Conservation (phyloP, 2,329 filamentous ascomycete genomes). For the Lachnum nothofagi region DNA sequence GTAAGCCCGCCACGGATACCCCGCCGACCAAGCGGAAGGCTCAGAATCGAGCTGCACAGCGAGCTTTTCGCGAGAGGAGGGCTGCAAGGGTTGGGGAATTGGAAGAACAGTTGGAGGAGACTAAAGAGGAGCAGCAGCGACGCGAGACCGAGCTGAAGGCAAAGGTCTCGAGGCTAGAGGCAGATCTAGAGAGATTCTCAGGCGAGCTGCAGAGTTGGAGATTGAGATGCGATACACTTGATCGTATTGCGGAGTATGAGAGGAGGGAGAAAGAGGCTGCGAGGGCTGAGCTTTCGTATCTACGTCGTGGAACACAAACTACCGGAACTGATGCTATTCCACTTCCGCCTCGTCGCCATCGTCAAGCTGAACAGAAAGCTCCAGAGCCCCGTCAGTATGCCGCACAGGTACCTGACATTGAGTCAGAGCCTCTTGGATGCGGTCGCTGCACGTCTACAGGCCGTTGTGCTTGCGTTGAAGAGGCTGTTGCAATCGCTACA, state of each 20-base stretch:
- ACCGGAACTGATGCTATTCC: conserved; percentile 37
- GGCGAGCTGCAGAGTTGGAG: conserved; percentile 33
- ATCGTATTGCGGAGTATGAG: conserved; percentile 33
- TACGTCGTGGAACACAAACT: conserved; percentile 29
- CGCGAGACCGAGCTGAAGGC: conserved; percentile 50
- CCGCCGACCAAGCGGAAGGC: conserved; percentile 89
- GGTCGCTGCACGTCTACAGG: conserved; percentile 51
- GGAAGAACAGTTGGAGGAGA: conserved; percentile 60
- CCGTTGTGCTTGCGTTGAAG: conserved; percentile 55
- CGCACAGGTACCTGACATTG: conserved; percentile 28
- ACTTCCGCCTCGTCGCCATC: conserved; percentile 33
- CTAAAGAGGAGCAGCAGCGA: conserved; percentile 53
- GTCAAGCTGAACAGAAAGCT: conserved; percentile 21
- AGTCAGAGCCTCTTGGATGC: conserved; percentile 39
- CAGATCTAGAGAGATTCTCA: conserved; percentile 60
- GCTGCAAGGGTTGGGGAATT: conserved; percentile 77
- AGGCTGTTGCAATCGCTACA: conserved; percentile 49
- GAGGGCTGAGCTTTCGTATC: conserved; percentile 37
- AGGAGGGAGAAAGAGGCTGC: conserved; percentile 40
- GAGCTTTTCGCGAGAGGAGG: conserved; percentile 82
- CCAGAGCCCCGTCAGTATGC: conserved; percentile 16
- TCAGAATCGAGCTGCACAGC: conserved; percentile 87
- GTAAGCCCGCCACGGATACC: conserved; percentile 90
- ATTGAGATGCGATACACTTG: conserved; percentile 31
- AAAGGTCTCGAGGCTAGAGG: conserved; percentile 55